Base-by-base conservation (phyloP, 176 grass and related monocot species). In the Cenchrus purpureus region DNA sequence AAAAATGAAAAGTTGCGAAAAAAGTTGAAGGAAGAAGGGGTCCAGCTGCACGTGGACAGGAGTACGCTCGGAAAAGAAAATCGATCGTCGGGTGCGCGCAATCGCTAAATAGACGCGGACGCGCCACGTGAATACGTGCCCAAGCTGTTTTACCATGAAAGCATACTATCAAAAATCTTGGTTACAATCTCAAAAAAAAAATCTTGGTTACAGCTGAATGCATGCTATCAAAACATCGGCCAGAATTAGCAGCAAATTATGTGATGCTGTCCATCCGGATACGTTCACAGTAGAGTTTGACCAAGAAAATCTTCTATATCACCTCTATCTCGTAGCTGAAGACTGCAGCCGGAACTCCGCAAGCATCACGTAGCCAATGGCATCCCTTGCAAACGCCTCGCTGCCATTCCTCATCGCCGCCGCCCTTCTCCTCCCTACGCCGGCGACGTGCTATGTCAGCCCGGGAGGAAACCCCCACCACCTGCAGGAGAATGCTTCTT, bases 341-440 rank as follows among this genome's bases (percentile, higher is more conserved):
- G 25, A 25, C 25, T 25, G 25, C 25, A 25, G 25, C 25, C 25
- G 25, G 25, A 54, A 34, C 34, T 34, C 34, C 1, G 34, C 43
- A 42, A 68, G 34, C 65, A 68, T 42, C 14, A 19, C 28, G 1
- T 32, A 49, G 53, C 10, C 63, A 61, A 82, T 87, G 85, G 70
- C 62, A 2, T 40, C 52, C 7, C 31, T 56, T 1, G 48, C 46
- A 25, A 40, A 31, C 74, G 20, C 53, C 58, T 11, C 75, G 12
- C 37, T 75, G 12, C 71, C 65, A 3, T 58, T 88, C 44, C 44
- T 78, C 19, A 0, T 71, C 45, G 48, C 73, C 62, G 8, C 10
- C 16, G 5, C 31, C 66, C 3, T n/a, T 45, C 45, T 73, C 12
- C 34, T 4, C 9, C 15, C n/a, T 12, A 28, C 37, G 8, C 74